Conservation (phyloP, 2,329 filamentous ascomycete genomes). For the Botryotinia calthae region DNA sequence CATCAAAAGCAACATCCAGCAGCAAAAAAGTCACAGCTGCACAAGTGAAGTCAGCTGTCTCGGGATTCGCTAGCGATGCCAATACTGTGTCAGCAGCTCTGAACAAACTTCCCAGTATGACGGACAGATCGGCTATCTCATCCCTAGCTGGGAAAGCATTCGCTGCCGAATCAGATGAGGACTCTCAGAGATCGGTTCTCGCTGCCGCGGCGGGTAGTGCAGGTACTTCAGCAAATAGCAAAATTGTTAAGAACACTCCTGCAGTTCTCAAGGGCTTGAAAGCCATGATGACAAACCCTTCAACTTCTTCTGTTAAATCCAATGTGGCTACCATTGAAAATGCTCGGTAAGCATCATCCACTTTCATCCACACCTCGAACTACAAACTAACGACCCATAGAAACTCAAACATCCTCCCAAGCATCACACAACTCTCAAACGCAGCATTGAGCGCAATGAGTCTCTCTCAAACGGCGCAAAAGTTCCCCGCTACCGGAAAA, state of each 20-base stretch:
- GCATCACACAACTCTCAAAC: conserved; percentile 34
- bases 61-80: conserved; percentile 32
- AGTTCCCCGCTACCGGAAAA: conserved; percentile 28
- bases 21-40: not conserved
- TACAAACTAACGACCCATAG: conserved; percentile 19
- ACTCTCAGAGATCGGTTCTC: conserved; percentile 30
- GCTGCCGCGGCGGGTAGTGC: conserved; percentile 28
- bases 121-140: conserved; percentile 24
- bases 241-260: conserved; percentile 34
- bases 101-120: conserved; percentile 26
- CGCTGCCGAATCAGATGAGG: conserved; percentile 33
- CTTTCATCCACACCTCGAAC: too few relatives aligned
- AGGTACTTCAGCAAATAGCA: conserved; percentile 27
- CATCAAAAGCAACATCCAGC: not conserved
- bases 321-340: conserved; percentile 22
- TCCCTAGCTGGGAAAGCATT: conserved; percentile 29
- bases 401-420: conserved; percentile 35
- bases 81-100: conserved; percentile 32
- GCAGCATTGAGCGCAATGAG: conserved; percentile 28
- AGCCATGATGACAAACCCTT: conserved; percentile 25
- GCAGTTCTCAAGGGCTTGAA: conserved; percentile 29
- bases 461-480: conserved; percentile 23
- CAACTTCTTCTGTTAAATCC: not conserved
- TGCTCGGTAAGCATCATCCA: conserved; percentile 9
- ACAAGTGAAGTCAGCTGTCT: conserved; percentile 26